Evolutionary conservation across 148 eudicot species (phyloP).

Genomic region (Spergularia marina): DNA sequence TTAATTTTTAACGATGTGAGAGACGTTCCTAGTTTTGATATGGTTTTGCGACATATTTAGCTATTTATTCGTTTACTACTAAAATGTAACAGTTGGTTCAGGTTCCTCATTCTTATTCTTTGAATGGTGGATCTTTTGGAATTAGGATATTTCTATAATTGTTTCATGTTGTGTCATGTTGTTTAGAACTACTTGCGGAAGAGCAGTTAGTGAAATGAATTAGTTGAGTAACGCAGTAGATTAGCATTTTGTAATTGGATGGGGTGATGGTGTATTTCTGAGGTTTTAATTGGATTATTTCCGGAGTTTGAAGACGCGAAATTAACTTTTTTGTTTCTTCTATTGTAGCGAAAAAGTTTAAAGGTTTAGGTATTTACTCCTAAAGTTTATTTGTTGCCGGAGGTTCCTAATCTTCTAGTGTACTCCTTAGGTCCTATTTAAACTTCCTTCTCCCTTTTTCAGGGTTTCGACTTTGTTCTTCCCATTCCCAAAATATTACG

Average conservation of each 20-base stretch:
- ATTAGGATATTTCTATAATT: background rate
- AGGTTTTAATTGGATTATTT: background rate
- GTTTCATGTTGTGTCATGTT: background rate
- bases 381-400: background rate
- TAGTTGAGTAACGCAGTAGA: background rate
- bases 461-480: too few species aligned
- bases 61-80: too few species aligned
- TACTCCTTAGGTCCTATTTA: too few species aligned
- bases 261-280: background rate
- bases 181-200: background rate
- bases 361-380: background rate
- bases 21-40: too few species aligned
- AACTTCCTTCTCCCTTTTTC: too few species aligned
- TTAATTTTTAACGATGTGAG: background rate
- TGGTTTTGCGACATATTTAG: too few species aligned
- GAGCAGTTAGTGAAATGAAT: background rate
- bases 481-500: too few species aligned
- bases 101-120: background rate
- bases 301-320: background rate
- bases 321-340: background rate
- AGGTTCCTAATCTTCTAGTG: background rate
- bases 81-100: background rate
- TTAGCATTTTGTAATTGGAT: background rate
- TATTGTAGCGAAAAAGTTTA: background rate
- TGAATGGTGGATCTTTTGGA: background rate